These are phyloP conservation scores for Trichoderma hamatum DNA, from an alignment of 2,329 filamentous ascomycete species.

Conservation along the genomic window DNA sequence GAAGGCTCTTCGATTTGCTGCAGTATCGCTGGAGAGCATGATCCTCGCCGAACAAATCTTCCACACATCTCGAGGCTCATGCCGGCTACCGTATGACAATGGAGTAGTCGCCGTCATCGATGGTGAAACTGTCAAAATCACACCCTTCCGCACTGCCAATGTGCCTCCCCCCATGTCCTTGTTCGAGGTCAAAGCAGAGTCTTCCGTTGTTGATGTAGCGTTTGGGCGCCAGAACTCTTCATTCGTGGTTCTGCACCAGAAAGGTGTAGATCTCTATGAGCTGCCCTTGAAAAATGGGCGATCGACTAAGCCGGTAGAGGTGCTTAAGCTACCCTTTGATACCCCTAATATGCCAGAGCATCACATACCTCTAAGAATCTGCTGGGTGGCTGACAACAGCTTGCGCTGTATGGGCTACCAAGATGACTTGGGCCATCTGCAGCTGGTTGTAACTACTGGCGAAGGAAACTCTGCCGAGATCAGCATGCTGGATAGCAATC, in stretches of 20 bases:
- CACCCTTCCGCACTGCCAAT: conserved; percentile 80
- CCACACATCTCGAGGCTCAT: conserved; percentile 68
- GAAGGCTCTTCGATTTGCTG: conserved; percentile 70
- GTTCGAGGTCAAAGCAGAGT: conserved; percentile 67
- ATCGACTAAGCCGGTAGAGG: conserved; percentile 48
- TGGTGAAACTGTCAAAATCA: conserved; percentile 77
- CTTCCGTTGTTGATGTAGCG: conserved; percentile 72
- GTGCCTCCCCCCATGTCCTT: conserved; percentile 92
- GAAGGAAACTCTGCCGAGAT: conserved; percentile 29
- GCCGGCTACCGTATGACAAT: conserved; percentile 71
- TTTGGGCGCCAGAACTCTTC: conserved; percentile 66
- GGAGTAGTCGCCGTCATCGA: conserved; percentile 85
- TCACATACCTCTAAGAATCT: conserved; percentile 40
- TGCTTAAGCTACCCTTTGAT: conserved; percentile 45
- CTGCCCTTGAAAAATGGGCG: conserved; percentile 66
- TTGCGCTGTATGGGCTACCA: conserved; percentile 41
- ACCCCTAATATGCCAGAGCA: conserved; percentile 31
- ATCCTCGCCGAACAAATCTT: conserved; percentile 69
- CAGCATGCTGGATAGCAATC: conserved; percentile 30
- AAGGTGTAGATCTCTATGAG: conserved; percentile 68
- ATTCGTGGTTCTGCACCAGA: conserved; percentile 72
- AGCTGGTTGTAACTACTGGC: conserved; percentile 32
- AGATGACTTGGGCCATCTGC: conserved; percentile 33
- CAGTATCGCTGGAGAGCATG: conserved; percentile 55
- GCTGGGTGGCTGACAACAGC: conserved; percentile 34